Base-by-base conservation (phyloP, 1,284 basidiomycete species). In the Testicularia cyperi region DNA sequence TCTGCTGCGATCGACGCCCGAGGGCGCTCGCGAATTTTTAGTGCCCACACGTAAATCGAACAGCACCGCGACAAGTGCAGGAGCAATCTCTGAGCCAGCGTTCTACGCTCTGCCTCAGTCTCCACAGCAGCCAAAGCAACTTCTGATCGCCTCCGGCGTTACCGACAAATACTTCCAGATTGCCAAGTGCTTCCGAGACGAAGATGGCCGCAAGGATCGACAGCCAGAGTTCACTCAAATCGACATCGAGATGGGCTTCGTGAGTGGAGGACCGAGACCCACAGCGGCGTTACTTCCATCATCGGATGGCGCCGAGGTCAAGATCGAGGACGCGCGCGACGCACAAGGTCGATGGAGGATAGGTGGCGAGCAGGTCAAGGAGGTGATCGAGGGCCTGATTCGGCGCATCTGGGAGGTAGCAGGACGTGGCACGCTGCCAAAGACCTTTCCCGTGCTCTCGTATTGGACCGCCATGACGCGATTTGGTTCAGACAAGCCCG, bases 221-320 rank as follows among this genome's bases (percentile, higher is more conserved):
- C 92, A 96, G 74, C 91, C 92, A 0, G 92, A 96, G 78, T 96
- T 96, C 78, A 96, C 92, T 16, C 92, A 96, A 79, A 82, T 96
- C 57, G 92, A 96, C 84, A 78, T 96, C 58, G 92, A 96, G 79
- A 92, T 96, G 88, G 90, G 88, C 2, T 96, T 89, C 78, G 86
- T 95, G 20, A 86, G 86, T 16, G 95, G 92, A 10, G 65, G 75
- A 2, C 54, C 75, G 78, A 84, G 53, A 80, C 87, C 32, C 16
- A n/a, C 22, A 7, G 2, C 22, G 10, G 21, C 38, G 27, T n/a
- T 5, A 10, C 2, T 31, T 20, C 8, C 27, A 15, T 39, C 38
- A 6, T 7, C 31, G n/a, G n/a, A n/a, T n/a, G n/a, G n/a, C n/a
- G n/a, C n/a, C n/a, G n/a, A n/a, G n/a, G 2, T 6, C 25, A 15